These are phyloP conservation scores for Trametes meyenii DNA, from an alignment of 768 basidiomycete species.

Conservation along the genomic window DNA sequence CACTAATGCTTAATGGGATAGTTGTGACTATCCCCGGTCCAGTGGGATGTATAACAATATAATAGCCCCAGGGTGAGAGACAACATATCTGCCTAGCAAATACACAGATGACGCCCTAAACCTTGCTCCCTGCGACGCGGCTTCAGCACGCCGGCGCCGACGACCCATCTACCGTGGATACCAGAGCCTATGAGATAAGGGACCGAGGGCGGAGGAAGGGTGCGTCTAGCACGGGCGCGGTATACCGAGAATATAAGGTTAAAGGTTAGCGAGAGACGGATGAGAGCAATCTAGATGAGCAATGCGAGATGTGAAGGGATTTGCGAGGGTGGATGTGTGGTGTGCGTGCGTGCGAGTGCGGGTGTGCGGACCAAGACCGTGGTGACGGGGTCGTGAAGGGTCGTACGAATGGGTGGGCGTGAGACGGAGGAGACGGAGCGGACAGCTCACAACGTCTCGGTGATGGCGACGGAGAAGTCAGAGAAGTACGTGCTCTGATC, in stretches of 20 bases:
- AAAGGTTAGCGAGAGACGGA: neutral
- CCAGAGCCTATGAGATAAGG: constrained; percentile 3
- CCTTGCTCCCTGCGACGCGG: constrained; percentile 16
- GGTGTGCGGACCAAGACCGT: neutral
- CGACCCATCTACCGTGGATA: constrained; percentile 13
- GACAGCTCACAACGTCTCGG: constrained; percentile 42
- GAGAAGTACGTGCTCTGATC: constrained; percentile 67
- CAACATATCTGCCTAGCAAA: constrained; percentile 17
- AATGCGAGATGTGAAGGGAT: neutral
- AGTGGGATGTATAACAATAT: neutral
- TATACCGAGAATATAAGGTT: constrained; percentile 2
- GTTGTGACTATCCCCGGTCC: neutral
- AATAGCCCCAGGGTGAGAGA: neutral
- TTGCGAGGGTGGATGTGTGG: neutral
- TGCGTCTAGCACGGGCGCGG: constrained; percentile 22
- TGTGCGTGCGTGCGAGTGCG: neutral
- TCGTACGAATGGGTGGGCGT: neutral
- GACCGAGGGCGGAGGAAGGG: constrained; percentile 11
- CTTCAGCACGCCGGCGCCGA: constrained; percentile 14
- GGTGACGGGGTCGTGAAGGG: constrained; percentile 7
- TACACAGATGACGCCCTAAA: constrained; percentile 1
- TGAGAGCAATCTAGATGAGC: constrained; percentile 8
- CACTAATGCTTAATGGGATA: no score
- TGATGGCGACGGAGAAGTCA: constrained; percentile 69
- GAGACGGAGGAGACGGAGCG: constrained; percentile 1